Evolutionary conservation across 495 filamentous ascomycete genomes (phyloP), one percentile per base, ranked within the genome.

Genomic region (Neurospora terricola): DNA sequence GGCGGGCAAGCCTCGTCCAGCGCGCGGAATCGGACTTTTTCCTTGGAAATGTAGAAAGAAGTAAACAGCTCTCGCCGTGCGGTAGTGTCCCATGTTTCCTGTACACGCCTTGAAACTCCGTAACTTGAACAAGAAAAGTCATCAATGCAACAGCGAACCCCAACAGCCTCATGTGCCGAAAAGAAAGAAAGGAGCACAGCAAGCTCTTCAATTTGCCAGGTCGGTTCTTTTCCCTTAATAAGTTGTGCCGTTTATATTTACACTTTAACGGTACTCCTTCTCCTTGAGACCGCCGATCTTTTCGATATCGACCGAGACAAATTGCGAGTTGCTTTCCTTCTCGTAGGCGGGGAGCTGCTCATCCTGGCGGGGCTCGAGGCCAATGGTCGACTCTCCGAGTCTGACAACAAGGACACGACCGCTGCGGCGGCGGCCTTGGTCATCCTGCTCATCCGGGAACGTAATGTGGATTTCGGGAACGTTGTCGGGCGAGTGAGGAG

Each of bases 381-480:
- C 96, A 70, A 97, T 88, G 69, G 89, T 87, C 62, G 93, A 90
- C 68, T 98, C 96, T 73, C 94, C 94, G 74, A 99, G 94, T 62
- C 91, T 87, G 36, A 99, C 95, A 12, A 98, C 88, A n/a, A 99
- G 91, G 36, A 97, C 92, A 11, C 93, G 88, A 37, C 94, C 94
- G 69, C 91, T 94, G 84, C 91, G 92, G 73, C 88, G 88, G 80
- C 91, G 92, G 72, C 96, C 96, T 62, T 90, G 89, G 76, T 97
- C 92, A 77, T 94, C 95, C 70, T 92, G 88, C 86, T 98, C 95
- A 76, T 99, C 96, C 16, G 96, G 96, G 84, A 99, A 98, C 0
- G 96, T 99, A 79, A 99, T 97, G 81, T 94, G 93, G 78, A 99
- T 99, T 82, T 98, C 93, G 12, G 96, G 96, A 14, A 98, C 88